phyloP scores from a whole-genome alignment of 768 basidiomycete genomes.

The Suillus variegatus region DNA sequence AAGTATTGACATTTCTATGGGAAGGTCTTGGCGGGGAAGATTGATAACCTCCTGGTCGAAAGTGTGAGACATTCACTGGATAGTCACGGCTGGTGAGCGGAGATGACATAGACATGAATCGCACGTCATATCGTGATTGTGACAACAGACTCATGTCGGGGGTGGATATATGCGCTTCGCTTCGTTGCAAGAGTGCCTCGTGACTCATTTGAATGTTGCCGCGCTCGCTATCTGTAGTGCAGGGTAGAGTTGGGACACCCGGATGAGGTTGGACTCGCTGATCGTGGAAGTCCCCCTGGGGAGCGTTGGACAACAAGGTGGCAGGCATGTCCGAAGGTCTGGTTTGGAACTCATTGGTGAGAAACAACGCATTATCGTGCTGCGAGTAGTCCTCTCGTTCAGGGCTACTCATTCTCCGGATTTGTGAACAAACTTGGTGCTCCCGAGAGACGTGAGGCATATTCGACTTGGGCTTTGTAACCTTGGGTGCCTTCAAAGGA shows the following conservation, averaged over 20 bases:
- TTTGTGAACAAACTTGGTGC: slow-evolving; percentile 24
- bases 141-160: not conserved
- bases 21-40: slow-evolving; percentile 1
- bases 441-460: slow-evolving; percentile 20
- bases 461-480: not conserved
- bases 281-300: not conserved
- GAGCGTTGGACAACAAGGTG: not conserved
- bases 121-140: not conserved
- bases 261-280: not conserved
- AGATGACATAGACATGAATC: not conserved
- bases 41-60: slow-evolving; percentile 1
- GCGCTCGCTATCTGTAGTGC: not conserved
- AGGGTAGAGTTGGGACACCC: not conserved
- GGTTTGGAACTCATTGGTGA: not conserved
- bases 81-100: not conserved
- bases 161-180: slow-evolving; percentile 2
- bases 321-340: not conserved
- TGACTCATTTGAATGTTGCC: not conserved
- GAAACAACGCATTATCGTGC: not conserved
- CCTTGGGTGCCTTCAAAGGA: slow-evolving; percentile 2
- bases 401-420: not conserved
- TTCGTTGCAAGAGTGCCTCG: not conserved
- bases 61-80: not conserved
- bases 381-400: not conserved
- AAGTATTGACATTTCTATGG: not conserved